Base-by-base conservation (phyloP, 2,329 filamentous ascomycete genomes). In the Penicillium aurantiogriseum region DNA sequence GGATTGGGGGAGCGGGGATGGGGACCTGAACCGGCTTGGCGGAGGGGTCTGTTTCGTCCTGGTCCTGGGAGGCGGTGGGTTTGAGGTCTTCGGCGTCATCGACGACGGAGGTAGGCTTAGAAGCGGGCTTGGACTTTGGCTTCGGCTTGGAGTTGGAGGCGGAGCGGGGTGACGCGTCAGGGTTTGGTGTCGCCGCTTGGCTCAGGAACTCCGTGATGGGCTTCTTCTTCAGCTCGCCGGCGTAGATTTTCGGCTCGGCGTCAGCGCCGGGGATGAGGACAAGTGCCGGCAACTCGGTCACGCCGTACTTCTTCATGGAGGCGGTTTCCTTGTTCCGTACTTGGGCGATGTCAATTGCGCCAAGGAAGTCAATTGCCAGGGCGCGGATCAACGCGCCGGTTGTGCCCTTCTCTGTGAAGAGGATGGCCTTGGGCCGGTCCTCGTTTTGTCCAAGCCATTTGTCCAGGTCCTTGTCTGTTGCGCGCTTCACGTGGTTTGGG, bases 401-500 rank as follows among this genome's bases (percentile, higher is more conserved):
- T 6, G 89, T 88, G 23, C 92, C 91, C 80, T 97, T 99, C 56
- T 96, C 90, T 2, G 90, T 95, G 76, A 99, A 97, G 3, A 99
- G 80, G 35, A 99, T 86, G 0, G 90, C 92, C 79, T 96, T 97
- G 49, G 92, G 85, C 13, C 82, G 84, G 21, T 89, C 84, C 58
- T 86, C 87, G 44, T 84, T 82, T 57, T 84, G 82, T 10, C 79
- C 77, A 49, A 97, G 75, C 83, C 93, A 99, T 13, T 79, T 78
- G 56, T 91, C 87, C 38, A 96, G 69, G 45, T 90, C 88, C 75
- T 90, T 90, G 74, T 96, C 91, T 17, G 87, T 86, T 47, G 97
- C 79, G 61, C 85, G 85, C 72, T 88, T 88, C 43, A 99, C 93
- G 69, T 94, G 88, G 77, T 97, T 97, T 65, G 91, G 92, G 67